Percentiles rank a stretch among this genome's conserved stretches.
These are phyloP conservation scores for Pyracantha coccinea DNA, from an alignment of 331 rosid species.

Conservation along the genomic window DNA sequence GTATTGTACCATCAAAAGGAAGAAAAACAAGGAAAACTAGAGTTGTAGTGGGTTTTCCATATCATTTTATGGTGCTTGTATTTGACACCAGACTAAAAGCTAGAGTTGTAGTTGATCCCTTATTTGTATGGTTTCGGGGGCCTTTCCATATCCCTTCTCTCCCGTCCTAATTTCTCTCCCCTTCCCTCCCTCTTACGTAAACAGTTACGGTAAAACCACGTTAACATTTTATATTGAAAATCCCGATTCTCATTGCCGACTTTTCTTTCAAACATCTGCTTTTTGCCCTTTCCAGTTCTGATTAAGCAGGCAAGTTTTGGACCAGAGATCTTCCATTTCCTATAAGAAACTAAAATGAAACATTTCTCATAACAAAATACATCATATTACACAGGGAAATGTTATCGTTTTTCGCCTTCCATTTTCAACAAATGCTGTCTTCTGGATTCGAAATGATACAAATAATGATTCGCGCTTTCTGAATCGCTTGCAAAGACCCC, in stretches of 20 bases:
- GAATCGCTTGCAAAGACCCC: slow-evolving; percentile 18
- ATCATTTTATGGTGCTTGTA: background rate
- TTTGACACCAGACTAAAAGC: no score
- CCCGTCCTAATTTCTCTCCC: no score
- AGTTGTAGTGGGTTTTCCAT: background rate
- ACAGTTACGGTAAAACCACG: no score
- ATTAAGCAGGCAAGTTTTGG: background rate
- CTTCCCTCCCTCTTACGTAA: no score
- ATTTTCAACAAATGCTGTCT: slow-evolving; percentile 25
- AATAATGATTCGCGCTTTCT: slow-evolving; percentile 27
- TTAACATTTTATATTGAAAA: background rate
- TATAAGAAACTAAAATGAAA: slow-evolving; percentile 14
- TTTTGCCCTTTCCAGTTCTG: background rate
- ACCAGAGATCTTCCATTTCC: slow-evolving; percentile 9
- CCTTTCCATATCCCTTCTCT: no score
- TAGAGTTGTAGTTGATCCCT: no score
- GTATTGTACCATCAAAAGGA: background rate
- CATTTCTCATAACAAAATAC: slow-evolving; percentile 20
- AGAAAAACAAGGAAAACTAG: background rate
- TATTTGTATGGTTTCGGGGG: no score
- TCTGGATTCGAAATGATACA: slow-evolving; percentile 30
- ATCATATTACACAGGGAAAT: slow-evolving; percentile 34
- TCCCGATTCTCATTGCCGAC: background rate
- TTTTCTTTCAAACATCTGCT: background rate
- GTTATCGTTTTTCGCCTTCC: slow-evolving; percentile 24